These are phyloP conservation scores for Cutaneotrichosporon dermatis DNA, from an alignment of 1,284 basidiomycete species.

Conservation along the genomic window DNA sequence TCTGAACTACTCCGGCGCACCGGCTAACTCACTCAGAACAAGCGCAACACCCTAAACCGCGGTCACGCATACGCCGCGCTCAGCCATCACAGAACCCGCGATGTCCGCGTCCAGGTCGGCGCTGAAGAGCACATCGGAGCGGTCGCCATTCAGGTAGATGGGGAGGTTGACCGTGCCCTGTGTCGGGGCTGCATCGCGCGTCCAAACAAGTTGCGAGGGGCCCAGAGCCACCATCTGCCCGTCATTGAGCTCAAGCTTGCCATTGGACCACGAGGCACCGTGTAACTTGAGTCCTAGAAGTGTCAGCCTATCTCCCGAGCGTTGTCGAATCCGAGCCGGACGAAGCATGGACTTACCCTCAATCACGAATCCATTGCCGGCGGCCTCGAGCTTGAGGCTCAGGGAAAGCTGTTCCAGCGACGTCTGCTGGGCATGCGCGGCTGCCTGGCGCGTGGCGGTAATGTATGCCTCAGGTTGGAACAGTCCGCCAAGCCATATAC, in stretches of 20 bases:
- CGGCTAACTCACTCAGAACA: no score
- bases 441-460: slow-evolving; percentile 85
- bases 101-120: slow-evolving; percentile 35
- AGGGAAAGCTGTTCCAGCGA: slow-evolving; percentile 84
- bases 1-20: no score
- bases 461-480: slow-evolving; percentile 96
- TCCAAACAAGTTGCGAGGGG: slow-evolving; percentile 80
- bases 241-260: slow-evolving; percentile 69
- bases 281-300: slow-evolving; percentile 73
- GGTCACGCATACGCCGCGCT: slow-evolving; percentile 41
- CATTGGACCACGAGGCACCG: slow-evolving; percentile 70
- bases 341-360: slow-evolving; percentile 60
- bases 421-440: slow-evolving; percentile 83
- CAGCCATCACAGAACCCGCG: slow-evolving; percentile 28
- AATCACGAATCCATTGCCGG: slow-evolving; percentile 70
- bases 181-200: slow-evolving; percentile 51
- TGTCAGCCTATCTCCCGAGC: neutral
- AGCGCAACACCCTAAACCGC: slow-evolving; percentile 16
- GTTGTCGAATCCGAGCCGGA: neutral
- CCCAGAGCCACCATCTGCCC: slow-evolving; percentile 70
- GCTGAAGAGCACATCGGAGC: slow-evolving; percentile 83
- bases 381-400: slow-evolving; percentile 72
- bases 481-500: slow-evolving; percentile 81
- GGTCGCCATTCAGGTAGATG: slow-evolving; percentile 85
- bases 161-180: slow-evolving; percentile 65